Conservation (phyloP, 2,329 filamentous ascomycete species). For the Metarhizium brunneum region DNA sequence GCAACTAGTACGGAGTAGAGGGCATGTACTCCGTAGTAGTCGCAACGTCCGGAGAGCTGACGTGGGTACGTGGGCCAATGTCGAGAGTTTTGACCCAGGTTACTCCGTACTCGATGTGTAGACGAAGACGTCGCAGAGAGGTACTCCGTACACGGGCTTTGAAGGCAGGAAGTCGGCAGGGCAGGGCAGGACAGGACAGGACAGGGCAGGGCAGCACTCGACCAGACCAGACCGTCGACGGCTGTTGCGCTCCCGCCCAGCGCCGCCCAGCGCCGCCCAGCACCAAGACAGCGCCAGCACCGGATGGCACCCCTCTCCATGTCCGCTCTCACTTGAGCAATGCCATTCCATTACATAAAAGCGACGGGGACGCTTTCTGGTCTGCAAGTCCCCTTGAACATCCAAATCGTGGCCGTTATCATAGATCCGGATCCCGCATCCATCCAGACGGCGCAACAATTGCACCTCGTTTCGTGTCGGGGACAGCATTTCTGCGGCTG, state of each 20-base stretch:
- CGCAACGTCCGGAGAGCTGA: too few species aligned
- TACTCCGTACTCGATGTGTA: too few species aligned
- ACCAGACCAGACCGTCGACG: background rate
- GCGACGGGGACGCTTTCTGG: constrained; percentile 21
- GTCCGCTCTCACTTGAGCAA: constrained; percentile 16
- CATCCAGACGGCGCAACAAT: background rate
- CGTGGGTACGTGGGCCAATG: too few species aligned
- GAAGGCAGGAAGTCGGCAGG: too few species aligned
- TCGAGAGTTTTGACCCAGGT: too few species aligned
- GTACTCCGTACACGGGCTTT: too few species aligned
- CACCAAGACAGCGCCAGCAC: background rate
- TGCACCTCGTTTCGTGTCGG: constrained; percentile 1
- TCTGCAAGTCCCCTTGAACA: constrained; percentile 12
- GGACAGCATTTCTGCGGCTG: background rate
- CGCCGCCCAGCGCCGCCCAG: background rate
- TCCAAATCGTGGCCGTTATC: constrained; percentile 16
- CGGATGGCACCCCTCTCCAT: constrained; percentile 6
- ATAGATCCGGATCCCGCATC: background rate
- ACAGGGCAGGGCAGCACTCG: too few species aligned
- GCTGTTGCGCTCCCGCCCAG: background rate
- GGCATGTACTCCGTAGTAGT: background rate
- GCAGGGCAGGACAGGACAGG: too few species aligned
- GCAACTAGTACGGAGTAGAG: too few species aligned
- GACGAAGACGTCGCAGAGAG: too few species aligned
- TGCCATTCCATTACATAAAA: constrained; percentile 32